Conservation (phyloP, 352 stramenopile genomes). For the Phytophthora chlamydospora region DNA sequence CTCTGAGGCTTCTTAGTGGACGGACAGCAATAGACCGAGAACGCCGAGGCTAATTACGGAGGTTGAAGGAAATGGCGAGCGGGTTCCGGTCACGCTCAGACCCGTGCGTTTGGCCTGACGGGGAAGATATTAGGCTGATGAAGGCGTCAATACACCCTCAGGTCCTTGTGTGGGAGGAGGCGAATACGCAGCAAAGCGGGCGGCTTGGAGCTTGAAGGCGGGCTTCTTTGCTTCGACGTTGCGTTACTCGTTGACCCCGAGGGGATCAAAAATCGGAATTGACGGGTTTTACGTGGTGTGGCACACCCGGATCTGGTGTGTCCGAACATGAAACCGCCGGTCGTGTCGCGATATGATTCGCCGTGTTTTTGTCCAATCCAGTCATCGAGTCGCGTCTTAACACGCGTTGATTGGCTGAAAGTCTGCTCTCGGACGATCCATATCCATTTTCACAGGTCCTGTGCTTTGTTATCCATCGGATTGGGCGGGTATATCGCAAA, state of each 20-base stretch:
- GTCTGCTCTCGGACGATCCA: slow-evolving; percentile 15
- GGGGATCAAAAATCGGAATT: slow-evolving; percentile 14
- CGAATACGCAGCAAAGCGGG: no score
- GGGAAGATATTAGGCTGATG: no score
- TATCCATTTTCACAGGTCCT: slow-evolving; percentile 9
- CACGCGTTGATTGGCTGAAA: slow-evolving; percentile 8
- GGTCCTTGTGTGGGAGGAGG: no score
- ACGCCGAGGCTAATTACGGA: slow-evolving; percentile 2
- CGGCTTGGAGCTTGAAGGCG: slow-evolving; percentile 9
- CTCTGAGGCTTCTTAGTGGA: not conserved
- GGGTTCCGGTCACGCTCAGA: not conserved
- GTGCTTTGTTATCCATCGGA: slow-evolving; percentile 4
- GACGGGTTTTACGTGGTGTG: slow-evolving; percentile 5
- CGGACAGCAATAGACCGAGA: slow-evolving; percentile 28
- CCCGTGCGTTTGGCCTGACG: no score
- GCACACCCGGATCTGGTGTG: not conserved
- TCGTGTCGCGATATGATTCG: slow-evolving; percentile 29
- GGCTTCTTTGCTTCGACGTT: slow-evolving; percentile 5
- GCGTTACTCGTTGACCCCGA: no score
- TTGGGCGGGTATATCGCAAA: slow-evolving; percentile 11
- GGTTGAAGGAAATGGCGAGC: slow-evolving; percentile 1
- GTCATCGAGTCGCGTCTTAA: slow-evolving; percentile 3
- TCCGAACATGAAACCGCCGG: not conserved
- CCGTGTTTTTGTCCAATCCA: slow-evolving; percentile 22
- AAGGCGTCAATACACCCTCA: no score